Base-by-base conservation (phyloP, 257 asterid genomes). In the Jacaranda copaia region DNA sequence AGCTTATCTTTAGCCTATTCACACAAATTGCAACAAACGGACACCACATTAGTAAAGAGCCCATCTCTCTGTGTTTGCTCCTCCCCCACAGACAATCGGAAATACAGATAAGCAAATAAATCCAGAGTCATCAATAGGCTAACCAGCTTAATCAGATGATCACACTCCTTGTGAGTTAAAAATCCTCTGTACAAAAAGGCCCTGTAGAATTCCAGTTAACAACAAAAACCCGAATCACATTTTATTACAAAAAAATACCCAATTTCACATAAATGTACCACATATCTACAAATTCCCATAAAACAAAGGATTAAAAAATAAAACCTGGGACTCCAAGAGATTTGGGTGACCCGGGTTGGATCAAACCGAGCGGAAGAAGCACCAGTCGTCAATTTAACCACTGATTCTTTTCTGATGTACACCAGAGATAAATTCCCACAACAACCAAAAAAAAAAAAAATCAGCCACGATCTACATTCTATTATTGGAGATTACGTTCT, bases 251-350 rank as follows among this genome's bases (percentile, higher is more conserved):
- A 36, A 70, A 25, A 75, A 42, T 32, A 73, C 72, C 51, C 56
- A 65, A 36, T 20, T 53, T 20, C 52, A 55, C 20, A 55, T 6
- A 78, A 46, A 57, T 45, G 20, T 8, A 14, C 4, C 35, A 55
- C 18, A 52, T 12, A 59, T 64, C 20, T 19, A 56, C 4, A 69
- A 11, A 56, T 18, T 6, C 40, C 25, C 2, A 6, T 0, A 66
- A 20, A 65, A 40, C 73, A 70, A 45, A 51, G 19, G 18, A 7
- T 35, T 56, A 12, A 55, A 18, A 68, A 16, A 15, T 5, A 58
- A 32, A 55, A 94, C 97, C 98, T 91, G 71, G 97, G 98, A 10
- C 20, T 82, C 98, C 99, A 89, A 71, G 97, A 93, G 75, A 96
- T 87, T 84, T 88, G 98, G 57, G 87, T 84, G 75, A 89, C 97